Evolutionary conservation across 1,284 basidiomycete genomes (phyloP).

Genomic region (Kwoniella shivajii): DNA sequence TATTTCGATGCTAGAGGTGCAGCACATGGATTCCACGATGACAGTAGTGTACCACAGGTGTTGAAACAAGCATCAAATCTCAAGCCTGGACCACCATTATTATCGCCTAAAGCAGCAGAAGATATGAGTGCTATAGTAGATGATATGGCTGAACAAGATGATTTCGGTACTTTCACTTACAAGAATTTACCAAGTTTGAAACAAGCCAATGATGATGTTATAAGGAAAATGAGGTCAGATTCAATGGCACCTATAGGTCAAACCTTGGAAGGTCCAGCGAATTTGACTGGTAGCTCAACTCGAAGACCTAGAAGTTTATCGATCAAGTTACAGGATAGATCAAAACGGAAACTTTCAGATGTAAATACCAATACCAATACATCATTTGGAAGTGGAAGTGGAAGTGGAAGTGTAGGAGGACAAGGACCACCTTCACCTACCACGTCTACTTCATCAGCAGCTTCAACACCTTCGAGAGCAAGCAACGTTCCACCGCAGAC

Average conservation of each 20-base stretch:
- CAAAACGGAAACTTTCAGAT: slow-evolving; percentile 28
- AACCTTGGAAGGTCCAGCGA: slow-evolving; percentile 27
- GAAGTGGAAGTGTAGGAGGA: no score
- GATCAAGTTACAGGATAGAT: slow-evolving; percentile 19
- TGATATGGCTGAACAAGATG: slow-evolving; percentile 60
- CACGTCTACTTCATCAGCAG: slow-evolving; percentile 88
- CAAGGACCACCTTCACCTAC: slow-evolving; percentile 68
- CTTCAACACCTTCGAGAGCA: slow-evolving; percentile 82
- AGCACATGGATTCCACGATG: slow-evolving; percentile 42
- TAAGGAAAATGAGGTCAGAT: slow-evolving; percentile 74
- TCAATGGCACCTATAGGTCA: slow-evolving; percentile 43
- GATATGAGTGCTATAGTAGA: slow-evolving; percentile 50
- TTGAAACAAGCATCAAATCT: slow-evolving; percentile 60
- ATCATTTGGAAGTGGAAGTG: no score
- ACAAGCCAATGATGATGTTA: slow-evolving; percentile 98
- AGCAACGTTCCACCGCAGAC: slow-evolving; percentile 66
- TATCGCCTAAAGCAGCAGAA: slow-evolving; percentile 53
- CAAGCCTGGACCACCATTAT: background rate
- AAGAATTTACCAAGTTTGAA: slow-evolving; percentile 96
- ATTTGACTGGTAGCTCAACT: slow-evolving; percentile 14
- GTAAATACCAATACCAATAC: slow-evolving; percentile 6
- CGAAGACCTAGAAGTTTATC: slow-evolving; percentile 35
- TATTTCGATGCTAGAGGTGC: slow-evolving; percentile 95
- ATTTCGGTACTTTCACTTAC: slow-evolving; percentile 98
- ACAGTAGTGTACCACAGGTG: slow-evolving; percentile 70